Conservation (phyloP, 73 alveolate genomes). For the Paramecium sexaurelia region DNA sequence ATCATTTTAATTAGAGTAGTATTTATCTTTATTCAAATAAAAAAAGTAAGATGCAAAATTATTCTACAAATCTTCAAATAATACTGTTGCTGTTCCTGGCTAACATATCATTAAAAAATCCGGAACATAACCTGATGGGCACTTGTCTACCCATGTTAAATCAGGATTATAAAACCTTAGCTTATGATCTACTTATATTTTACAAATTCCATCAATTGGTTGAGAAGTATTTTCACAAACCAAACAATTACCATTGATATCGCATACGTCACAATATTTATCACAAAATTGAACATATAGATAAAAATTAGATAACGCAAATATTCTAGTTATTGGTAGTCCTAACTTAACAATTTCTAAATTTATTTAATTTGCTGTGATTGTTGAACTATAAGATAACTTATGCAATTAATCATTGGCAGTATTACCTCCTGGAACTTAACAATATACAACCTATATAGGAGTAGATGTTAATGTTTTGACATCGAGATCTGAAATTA, state of each 20-base stretch:
- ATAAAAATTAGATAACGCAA: constrained; percentile 1
- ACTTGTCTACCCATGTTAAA: not conserved
- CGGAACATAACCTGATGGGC: not conserved
- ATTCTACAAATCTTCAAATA: not conserved
- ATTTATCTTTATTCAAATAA: not conserved
- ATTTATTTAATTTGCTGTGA: not conserved
- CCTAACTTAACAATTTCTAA: not conserved
- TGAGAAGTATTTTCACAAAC: not conserved
- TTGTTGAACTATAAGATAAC: not conserved
- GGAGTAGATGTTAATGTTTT: not conserved
- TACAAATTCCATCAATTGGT: not conserved
- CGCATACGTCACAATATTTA: constrained; percentile 11
- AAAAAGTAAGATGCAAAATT: not conserved
- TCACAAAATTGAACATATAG: constrained; percentile 10
- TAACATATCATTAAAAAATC: not conserved
- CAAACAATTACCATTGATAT: not conserved
- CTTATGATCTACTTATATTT: not conserved
- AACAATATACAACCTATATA: not conserved
- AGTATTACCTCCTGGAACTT: not conserved
- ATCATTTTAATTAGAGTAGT: not conserved
- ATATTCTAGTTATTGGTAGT: constrained; percentile 21
- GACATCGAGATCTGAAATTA: not conserved
- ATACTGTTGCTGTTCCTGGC: not conserved
- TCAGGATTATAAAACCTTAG: not conserved
- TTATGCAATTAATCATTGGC: not conserved